Percentiles rank a stretch among this genome's conserved stretches.
These are phyloP conservation scores for Geotrichum cucujoidarum DNA, from an alignment of 1,139 yeast species.

Conservation along the genomic window DNA sequence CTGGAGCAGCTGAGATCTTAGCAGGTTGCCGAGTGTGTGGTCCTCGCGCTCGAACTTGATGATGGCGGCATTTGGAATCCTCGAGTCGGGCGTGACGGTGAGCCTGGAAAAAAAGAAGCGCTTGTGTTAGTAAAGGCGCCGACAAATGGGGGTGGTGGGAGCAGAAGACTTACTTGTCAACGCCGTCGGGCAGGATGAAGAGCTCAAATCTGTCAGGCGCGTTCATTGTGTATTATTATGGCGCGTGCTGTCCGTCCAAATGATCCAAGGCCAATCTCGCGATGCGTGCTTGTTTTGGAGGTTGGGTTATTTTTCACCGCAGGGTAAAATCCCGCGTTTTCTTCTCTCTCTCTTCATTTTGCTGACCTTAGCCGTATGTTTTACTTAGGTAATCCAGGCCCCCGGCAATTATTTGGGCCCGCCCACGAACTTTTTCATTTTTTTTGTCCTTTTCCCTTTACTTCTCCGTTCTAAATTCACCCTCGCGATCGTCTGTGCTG, in stretches of 20 bases:
- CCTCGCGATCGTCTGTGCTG: too few relatives aligned
- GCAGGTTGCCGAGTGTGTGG: constrained; percentile 88
- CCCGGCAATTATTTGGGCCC: too few relatives aligned
- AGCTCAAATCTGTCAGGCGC: constrained; percentile 99
- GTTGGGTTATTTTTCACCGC: background rate
- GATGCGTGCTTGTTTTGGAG: too few relatives aligned
- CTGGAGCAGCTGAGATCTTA: constrained; percentile 77
- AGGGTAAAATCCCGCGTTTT: background rate
- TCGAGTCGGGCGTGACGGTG: constrained; percentile 85
- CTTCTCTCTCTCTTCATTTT: background rate
- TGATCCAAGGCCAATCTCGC: background rate
- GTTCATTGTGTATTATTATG: constrained; percentile 52
- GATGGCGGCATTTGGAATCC: constrained; percentile 92
- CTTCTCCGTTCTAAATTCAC: background rate
- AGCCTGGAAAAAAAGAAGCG: constrained; percentile 40
- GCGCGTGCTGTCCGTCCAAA: background rate
- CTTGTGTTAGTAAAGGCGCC: background rate
- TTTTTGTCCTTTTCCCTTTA: background rate
- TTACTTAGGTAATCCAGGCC: background rate
- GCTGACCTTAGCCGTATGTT: background rate
- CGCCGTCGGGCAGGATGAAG: constrained; percentile 95
- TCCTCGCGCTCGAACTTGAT: constrained; percentile 94
- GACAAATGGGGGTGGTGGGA: constrained; percentile 2
- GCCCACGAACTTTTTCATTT: too few relatives aligned
- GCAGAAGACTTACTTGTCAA: constrained; percentile 45